These are phyloP conservation scores for Globisporangium recalcitrans DNA, from an alignment of 352 stramenopile genomes.

Conservation along the genomic window DNA sequence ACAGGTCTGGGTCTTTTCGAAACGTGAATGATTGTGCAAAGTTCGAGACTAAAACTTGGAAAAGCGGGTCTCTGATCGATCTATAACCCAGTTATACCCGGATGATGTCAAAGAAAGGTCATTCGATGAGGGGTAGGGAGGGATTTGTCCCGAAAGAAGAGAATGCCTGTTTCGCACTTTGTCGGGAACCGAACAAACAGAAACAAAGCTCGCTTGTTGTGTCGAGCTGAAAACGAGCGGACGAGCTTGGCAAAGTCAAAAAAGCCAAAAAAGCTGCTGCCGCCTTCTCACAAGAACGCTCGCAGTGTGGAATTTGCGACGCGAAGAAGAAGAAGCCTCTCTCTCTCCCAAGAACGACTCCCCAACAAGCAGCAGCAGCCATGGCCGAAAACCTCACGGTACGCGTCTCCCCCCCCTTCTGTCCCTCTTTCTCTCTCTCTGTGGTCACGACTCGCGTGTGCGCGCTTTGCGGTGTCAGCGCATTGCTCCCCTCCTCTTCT, in stretches of 20 bases:
- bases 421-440: background rate
- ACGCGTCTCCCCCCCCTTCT: background rate
- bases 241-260: too few species aligned
- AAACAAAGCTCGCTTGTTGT: background rate
- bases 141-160: too few species aligned
- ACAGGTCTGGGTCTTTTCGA: too few species aligned
- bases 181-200: background rate
- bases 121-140: too few species aligned
- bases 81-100: too few species aligned
- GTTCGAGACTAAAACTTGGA: too few species aligned
- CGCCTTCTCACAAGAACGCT: background rate
- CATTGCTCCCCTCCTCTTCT: background rate
- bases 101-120: too few species aligned
- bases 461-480: background rate
- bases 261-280: background rate
- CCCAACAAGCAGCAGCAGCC: background rate
- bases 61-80: too few species aligned
- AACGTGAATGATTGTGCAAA: too few species aligned
- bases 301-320: conserved; percentile 10
- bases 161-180: background rate
- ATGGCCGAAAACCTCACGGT: conserved; percentile 4
- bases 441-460: background rate
- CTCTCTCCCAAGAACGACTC: background rate
- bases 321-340: conserved; percentile 1
- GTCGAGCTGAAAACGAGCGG: too few species aligned